Conservation (phyloP, 192 early-diverging fungal species). For the Mycoemilia scoparia region DNA sequence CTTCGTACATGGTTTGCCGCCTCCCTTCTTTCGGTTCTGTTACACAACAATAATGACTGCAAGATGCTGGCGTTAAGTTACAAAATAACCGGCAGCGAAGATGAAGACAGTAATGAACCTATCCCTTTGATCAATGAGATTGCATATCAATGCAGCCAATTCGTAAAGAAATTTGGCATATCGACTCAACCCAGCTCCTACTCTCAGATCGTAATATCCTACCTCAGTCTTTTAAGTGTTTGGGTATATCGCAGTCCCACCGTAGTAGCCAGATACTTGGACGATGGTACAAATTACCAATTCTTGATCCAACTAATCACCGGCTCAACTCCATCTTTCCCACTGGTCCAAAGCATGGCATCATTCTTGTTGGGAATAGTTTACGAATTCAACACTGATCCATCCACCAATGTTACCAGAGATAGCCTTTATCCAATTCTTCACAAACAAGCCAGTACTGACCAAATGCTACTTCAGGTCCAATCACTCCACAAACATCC, state of each 20-base stretch:
- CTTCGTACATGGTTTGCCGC: conserved; percentile 83
- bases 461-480: conserved; percentile 67
- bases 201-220: conserved; percentile 52
- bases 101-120: conserved; percentile 52
- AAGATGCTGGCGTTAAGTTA: conserved; percentile 65
- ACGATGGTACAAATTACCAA: conserved; percentile 75
- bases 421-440: conserved; percentile 61
- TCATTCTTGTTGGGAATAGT: conserved; percentile 72
- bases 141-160: conserved; percentile 36
- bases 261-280: conserved; percentile 65
- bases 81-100: conserved; percentile 55
- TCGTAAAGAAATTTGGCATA: no score
- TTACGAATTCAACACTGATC: conserved; percentile 77
- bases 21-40: conserved; percentile 58
- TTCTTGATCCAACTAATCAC: conserved; percentile 85
- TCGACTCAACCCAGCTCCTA: conserved; percentile 47
- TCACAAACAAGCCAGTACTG: conserved; percentile 66
- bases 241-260: conserved; percentile 75
- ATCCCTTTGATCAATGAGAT: conserved; percentile 80
- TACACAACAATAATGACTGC: conserved; percentile 50
- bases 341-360: conserved; percentile 74
- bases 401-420: conserved; percentile 51
- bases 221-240: conserved; percentile 56
- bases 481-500: conserved; percentile 69
- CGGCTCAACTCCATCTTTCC: conserved; percentile 67